Evolutionary conservation across 768 basidiomycete genomes (phyloP).

Genomic region (Clavaria fumosa): DNA sequence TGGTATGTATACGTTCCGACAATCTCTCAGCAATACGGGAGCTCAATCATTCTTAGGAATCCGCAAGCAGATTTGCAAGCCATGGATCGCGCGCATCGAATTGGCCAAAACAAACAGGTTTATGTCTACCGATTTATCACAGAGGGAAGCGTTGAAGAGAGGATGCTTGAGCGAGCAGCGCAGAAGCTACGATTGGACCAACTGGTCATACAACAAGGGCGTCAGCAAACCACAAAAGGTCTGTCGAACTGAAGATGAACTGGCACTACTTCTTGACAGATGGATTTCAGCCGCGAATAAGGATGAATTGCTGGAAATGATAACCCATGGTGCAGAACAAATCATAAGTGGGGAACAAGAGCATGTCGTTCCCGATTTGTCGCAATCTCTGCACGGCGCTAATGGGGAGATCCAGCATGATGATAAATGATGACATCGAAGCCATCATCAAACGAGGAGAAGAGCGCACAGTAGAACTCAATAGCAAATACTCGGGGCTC

Average conservation of each 20-base stretch:
- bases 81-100: slow-evolving; percentile 95
- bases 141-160: slow-evolving; percentile 89
- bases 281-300: slow-evolving; percentile 62
- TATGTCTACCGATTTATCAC: slow-evolving; percentile 97
- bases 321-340: slow-evolving; percentile 92
- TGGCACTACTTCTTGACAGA: too few relatives aligned
- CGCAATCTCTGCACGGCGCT: not conserved
- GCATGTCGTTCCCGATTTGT: slow-evolving; percentile 26
- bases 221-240: slow-evolving; percentile 71
- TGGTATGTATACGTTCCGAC: slow-evolving; percentile 61
- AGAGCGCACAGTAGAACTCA: slow-evolving; percentile 76
- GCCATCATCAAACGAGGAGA: slow-evolving; percentile 86
- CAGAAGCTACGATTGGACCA: slow-evolving; percentile 93
- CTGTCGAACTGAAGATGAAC: too few relatives aligned
- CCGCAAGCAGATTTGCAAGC: slow-evolving; percentile 98
- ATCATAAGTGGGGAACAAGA: slow-evolving; percentile 74
- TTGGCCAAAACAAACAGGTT: slow-evolving; percentile 94
- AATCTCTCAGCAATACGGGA: too few relatives aligned
- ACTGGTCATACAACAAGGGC: slow-evolving; percentile 91
- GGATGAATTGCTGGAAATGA: slow-evolving; percentile 96
- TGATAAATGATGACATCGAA: slow-evolving; percentile 86
- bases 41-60: slow-evolving; percentile 43
- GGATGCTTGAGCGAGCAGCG: slow-evolving; percentile 87
- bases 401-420: slow-evolving; percentile 26
- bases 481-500: slow-evolving; percentile 81